Evolutionary conservation across 2,329 filamentous ascomycete genomes (phyloP), one percentile per base, ranked within the genome.

Genomic region (Lachnellula suecica): DNA sequence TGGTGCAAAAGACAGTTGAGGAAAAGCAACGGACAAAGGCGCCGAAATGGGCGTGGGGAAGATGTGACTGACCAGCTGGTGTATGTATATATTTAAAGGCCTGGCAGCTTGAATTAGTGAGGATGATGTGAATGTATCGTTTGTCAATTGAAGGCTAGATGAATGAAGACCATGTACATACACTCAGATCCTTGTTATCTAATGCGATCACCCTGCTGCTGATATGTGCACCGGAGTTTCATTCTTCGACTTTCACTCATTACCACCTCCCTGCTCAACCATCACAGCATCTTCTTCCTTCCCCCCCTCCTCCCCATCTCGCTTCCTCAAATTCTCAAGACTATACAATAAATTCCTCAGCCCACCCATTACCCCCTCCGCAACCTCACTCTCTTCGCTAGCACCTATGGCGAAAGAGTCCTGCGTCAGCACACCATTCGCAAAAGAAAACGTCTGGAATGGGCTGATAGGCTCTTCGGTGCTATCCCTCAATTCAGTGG

Each of bases 311-410:
- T 63, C 63, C 13, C 61, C 64, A 37, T 64, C 67, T 44, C 62
- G 65, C 52, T 70, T 70, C 27, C 67, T 56, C 52, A 70, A 47
- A 51, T 64, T 68, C 25, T 66, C 66, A 29, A 68, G 47, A 35
- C 52, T 59, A 51, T 70, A 76, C 47, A 60, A 64, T 59, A 69
- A 72, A 72, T 70, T 70, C 40, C 68, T 65, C 24, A 74, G 47
- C 34, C 66, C 68, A 37, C 65, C 65, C 44, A 59, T 57, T 23
- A 66, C 60, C 48, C 69, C 70, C 10, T 63, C 60, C 15, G 68
- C 62, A 6, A 45, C 46, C n/a, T 46, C 46, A 19, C 29, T 19
- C 20, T 11, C 38, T 4, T 48, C 52, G 3, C 47, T 23, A 15
- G 7, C 37, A 37, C 15, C 27, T 11, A 43, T 49, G 10, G 24